A percentile compares a stretch with the other conserved stretches of the same genome.
These are phyloP conservation scores for Boletus sp. DNA, from an alignment of 768 basidiomycete genomes.

Conservation along the genomic window DNA sequence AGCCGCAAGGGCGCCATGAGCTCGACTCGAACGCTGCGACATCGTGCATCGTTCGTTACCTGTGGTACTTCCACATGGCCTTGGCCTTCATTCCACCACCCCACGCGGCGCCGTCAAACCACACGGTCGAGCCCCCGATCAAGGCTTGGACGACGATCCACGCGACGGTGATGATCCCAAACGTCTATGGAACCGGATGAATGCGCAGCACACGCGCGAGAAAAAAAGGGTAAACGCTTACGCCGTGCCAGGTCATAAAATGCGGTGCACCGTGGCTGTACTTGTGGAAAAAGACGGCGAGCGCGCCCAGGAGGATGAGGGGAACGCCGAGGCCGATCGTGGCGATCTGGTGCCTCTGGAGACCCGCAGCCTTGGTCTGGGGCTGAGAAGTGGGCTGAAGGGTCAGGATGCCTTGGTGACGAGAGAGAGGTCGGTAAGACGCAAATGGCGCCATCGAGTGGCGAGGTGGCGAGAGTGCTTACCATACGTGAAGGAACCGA, in stretches of 20 bases:
- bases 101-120: constrained; percentile 67
- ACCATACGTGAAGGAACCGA: constrained; percentile 65
- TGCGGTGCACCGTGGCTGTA: constrained; percentile 47
- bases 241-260: constrained; percentile 75
- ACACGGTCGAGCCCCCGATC: constrained; percentile 74
- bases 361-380: constrained; percentile 61
- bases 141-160: constrained; percentile 63
- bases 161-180: constrained; percentile 59
- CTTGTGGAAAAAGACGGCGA: constrained; percentile 67
- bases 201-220: not conserved
- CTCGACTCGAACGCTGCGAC: not conserved
- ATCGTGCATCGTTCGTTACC: constrained; percentile 38
- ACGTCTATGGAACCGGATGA: constrained; percentile 38
- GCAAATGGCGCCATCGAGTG: not conserved
- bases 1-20: constrained; percentile 1
- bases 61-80: constrained; percentile 79
- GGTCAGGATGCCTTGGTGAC: constrained; percentile 62
- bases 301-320: constrained; percentile 54
- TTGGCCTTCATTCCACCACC: constrained; percentile 75
- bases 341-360: constrained; percentile 66
- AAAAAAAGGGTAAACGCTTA: constrained; percentile 32
- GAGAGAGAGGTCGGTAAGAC: not conserved
- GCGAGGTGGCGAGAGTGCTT: constrained; percentile 6
- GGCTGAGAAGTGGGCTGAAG: constrained; percentile 73
- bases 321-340: constrained; percentile 58